Evolutionary conservation across 2,329 filamentous ascomycete genomes (phyloP).

Genomic region (Pseudogymnoascus sp.): DNA sequence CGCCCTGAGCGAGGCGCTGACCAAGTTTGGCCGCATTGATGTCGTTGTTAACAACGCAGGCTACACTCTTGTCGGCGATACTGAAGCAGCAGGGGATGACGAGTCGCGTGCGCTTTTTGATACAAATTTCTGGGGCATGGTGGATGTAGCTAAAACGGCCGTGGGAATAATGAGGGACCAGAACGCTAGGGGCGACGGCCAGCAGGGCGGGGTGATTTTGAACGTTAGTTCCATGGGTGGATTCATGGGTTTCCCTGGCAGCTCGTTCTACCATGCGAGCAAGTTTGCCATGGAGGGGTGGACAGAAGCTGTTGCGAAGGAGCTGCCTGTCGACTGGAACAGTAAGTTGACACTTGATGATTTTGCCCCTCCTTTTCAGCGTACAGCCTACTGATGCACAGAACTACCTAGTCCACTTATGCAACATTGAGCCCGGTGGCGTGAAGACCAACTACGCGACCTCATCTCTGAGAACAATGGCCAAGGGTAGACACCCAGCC

Average conservation of each 20-base stretch:
- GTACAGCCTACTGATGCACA: constrained; percentile 34
- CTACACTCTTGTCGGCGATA: constrained; percentile 45
- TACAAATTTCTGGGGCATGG: constrained; percentile 39
- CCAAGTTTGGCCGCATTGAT: constrained; percentile 38
- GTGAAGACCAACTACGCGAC: constrained; percentile 34
- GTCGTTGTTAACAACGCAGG: constrained; percentile 57
- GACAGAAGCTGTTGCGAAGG: constrained; percentile 30
- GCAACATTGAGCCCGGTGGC: constrained; percentile 35
- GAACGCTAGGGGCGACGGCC: constrained; percentile 23
- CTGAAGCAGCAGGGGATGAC: constrained; percentile 38
- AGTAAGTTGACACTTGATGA: constrained; percentile 22
- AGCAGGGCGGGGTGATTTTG: constrained; percentile 32
- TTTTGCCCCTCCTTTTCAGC: constrained; percentile 23
- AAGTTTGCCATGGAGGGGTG: constrained; percentile 38
- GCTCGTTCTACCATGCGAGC: constrained; percentile 34
- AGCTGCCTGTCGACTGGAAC: constrained; percentile 33
- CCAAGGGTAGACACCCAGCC: constrained; percentile 19
- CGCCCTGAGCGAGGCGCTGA: constrained; percentile 21
- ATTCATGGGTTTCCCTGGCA: constrained; percentile 31
- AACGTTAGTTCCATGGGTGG: constrained; percentile 36
- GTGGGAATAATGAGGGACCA: constrained; percentile 31
- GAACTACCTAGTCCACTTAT: constrained; percentile 33
- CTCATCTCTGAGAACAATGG: constrained; percentile 35
- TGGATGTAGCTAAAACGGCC: constrained; percentile 32
- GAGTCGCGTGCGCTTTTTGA: constrained; percentile 33